Evolutionary conservation across 768 basidiomycete genomes (phyloP).

Genomic region (Coprinopsis strossmayeri): DNA sequence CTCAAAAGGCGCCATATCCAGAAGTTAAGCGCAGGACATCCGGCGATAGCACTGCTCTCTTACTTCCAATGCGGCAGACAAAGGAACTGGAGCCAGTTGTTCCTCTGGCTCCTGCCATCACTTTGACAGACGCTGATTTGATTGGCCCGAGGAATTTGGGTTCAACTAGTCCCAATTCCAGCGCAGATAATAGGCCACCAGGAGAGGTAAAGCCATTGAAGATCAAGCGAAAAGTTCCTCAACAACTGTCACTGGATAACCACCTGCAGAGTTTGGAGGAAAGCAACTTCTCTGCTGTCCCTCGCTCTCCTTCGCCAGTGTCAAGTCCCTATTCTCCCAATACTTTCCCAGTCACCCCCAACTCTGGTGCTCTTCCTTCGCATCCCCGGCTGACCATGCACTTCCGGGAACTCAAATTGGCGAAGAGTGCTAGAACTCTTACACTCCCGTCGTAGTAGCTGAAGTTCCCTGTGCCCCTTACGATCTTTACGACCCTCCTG

Average conservation of each 20-base stretch:
- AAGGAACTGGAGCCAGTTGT: background rate
- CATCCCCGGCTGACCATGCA: constrained; percentile 18
- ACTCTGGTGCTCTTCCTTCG: constrained; percentile 17
- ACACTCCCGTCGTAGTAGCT: background rate
- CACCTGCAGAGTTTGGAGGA: background rate
- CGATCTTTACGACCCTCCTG: background rate
- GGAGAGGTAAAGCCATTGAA: background rate
- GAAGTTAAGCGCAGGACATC: background rate
- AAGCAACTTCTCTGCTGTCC: constrained; percentile 17
- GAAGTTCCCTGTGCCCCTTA: background rate
- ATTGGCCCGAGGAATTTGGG: background rate
- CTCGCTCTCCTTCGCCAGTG: constrained; percentile 19
- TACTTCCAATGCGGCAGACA: background rate
- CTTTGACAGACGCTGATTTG: background rate
- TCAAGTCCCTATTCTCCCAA: constrained; percentile 10
- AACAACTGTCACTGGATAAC: background rate
- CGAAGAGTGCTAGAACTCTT: background rate
- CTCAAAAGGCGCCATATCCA: background rate
- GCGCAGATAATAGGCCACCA: no score
- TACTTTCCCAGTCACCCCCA: constrained; percentile 20
- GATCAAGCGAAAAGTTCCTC: constrained; percentile 4
- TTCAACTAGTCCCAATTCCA: no score
- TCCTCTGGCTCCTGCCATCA: background rate
- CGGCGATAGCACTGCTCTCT: background rate
- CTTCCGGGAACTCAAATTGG: constrained; percentile 6